phyloP scores from a whole-genome alignment of 225 moss, liverwort and hornwort species.

The Sphagnum tenellum region DNA sequence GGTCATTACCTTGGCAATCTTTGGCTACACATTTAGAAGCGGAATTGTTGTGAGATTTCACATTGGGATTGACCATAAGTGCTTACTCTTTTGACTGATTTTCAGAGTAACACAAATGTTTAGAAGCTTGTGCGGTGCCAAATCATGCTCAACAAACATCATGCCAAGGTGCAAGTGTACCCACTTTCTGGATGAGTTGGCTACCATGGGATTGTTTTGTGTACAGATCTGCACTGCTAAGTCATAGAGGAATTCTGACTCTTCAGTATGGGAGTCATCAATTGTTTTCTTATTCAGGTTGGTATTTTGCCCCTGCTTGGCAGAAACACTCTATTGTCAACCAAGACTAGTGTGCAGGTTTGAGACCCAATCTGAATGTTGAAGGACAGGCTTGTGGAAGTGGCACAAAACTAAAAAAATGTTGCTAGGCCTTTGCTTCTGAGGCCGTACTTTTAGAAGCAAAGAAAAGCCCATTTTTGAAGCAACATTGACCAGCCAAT shows the following conservation, averaged over 20 bases:
- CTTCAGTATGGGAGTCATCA: slow-evolving; percentile 9
- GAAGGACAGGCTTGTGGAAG: too few species aligned
- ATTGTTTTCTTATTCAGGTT: background rate
- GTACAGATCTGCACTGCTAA: slow-evolving; percentile 20
- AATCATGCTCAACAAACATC: slow-evolving; percentile 1
- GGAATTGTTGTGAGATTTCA: background rate
- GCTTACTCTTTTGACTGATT: slow-evolving; percentile 8
- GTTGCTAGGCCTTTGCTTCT: too few species aligned
- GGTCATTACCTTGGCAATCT: slow-evolving; percentile 6
- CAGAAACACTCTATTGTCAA: too few species aligned
- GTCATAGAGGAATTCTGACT: slow-evolving; percentile 10
- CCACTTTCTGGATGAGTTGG: slow-evolving; percentile 29
- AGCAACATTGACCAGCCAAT: too few species aligned
- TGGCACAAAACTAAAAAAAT: too few species aligned
- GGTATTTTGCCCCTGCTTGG: slow-evolving; percentile 3
- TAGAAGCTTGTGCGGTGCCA: slow-evolving; percentile 16
- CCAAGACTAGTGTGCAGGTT: too few species aligned
- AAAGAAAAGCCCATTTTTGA: too few species aligned
- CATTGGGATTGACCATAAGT: slow-evolving; percentile 5
- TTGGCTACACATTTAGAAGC: background rate
- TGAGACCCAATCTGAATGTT: too few species aligned
- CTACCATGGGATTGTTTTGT: slow-evolving; percentile 23
- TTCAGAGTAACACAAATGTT: slow-evolving; percentile 2
- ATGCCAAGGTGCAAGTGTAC: slow-evolving; percentile 6
- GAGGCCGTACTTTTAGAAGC: too few species aligned